Percentiles rank a stretch among this genome's conserved stretches.
Evolutionary conservation across 2,329 filamentous ascomycete species (phyloP).

Genomic region (Beauveria caledonica): DNA sequence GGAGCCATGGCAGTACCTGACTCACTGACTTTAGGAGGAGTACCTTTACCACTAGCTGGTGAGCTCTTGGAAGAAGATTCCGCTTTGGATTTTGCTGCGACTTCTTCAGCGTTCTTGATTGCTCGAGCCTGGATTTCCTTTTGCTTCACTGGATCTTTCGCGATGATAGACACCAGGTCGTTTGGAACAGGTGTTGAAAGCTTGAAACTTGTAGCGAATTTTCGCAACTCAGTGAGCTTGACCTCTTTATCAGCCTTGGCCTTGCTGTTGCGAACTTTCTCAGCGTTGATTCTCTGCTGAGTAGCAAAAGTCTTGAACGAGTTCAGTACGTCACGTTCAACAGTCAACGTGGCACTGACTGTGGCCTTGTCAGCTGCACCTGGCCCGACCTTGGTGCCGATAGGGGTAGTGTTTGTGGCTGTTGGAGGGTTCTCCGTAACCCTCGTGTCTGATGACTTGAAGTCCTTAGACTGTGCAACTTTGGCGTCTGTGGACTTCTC

Average conservation of each 20-base stretch:
- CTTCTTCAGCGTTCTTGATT: conserved; percentile 62
- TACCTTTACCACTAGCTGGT: conserved; percentile 27
- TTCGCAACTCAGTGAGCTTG: conserved; percentile 89
- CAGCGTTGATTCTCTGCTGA: conserved; percentile 45
- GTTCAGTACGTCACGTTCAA: conserved; percentile 53
- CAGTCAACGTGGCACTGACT: conserved; percentile 50
- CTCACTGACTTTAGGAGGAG: conserved; percentile 37
- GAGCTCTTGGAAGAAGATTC: conserved; percentile 21
- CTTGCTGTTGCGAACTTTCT: conserved; percentile 49
- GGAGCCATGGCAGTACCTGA: conserved; percentile 23
- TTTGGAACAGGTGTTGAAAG: conserved; percentile 84
- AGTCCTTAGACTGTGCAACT: conserved; percentile 3
- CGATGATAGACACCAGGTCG: conserved; percentile 88
- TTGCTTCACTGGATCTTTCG: conserved; percentile 93
- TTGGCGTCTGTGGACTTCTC: conserved; percentile 19
- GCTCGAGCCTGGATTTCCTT: conserved; percentile 87
- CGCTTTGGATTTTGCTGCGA: conserved; percentile 46
- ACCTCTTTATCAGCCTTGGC: conserved; percentile 74
- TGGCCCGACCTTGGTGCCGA: conserved; percentile 16
- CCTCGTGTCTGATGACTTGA: conserved; percentile 22
- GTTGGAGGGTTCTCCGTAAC: conserved; percentile 26
- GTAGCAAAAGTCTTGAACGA: conserved; percentile 58
- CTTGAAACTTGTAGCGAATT: conserved; percentile 91
- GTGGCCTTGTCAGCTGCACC: conserved; percentile 32
- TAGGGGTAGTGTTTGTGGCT: conserved; percentile 18